phyloP scores from a whole-genome alignment of 306 rosid genomes.

The Spatholobus suberectus region DNA sequence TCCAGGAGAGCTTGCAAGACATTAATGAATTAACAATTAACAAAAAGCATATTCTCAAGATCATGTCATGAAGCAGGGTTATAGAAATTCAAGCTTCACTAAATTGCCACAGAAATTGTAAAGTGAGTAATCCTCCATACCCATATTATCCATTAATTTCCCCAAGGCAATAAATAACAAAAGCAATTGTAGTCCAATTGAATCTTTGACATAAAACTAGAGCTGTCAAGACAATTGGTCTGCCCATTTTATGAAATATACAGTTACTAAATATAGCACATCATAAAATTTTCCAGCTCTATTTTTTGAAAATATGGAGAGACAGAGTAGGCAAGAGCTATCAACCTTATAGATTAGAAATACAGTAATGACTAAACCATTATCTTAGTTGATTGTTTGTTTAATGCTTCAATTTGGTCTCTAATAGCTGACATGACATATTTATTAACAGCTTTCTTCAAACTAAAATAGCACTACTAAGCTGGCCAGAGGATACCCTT shows the following conservation, averaged over 20 bases:
- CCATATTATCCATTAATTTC: neutral
- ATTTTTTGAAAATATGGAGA: neutral
- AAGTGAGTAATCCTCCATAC: neutral
- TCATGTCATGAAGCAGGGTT: neutral
- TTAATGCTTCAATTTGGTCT: constrained; percentile 1
- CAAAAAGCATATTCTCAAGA: neutral
- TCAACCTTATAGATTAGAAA: neutral
- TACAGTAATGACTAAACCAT: neutral
- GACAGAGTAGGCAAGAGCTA: neutral
- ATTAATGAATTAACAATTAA: neutral
- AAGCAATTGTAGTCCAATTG: neutral
- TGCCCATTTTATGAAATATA: neutral
- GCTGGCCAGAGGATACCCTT: constrained; percentile 30
- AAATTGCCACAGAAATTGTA: constrained; percentile 13
- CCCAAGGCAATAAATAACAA: neutral
- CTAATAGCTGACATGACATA: constrained; percentile 16
- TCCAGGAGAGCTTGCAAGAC: neutral
- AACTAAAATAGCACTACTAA: constrained; percentile 5
- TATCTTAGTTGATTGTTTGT: neutral
- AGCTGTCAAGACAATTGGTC: neutral
- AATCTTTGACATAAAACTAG: constrained; percentile 11
- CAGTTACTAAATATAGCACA: neutral
- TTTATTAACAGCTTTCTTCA: constrained; percentile 17
- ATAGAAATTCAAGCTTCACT: neutral
- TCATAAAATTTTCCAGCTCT: neutral